phyloP scores from a whole-genome alignment of 495 filamentous ascomycete species.

The Pseudevernia furfuracea region DNA sequence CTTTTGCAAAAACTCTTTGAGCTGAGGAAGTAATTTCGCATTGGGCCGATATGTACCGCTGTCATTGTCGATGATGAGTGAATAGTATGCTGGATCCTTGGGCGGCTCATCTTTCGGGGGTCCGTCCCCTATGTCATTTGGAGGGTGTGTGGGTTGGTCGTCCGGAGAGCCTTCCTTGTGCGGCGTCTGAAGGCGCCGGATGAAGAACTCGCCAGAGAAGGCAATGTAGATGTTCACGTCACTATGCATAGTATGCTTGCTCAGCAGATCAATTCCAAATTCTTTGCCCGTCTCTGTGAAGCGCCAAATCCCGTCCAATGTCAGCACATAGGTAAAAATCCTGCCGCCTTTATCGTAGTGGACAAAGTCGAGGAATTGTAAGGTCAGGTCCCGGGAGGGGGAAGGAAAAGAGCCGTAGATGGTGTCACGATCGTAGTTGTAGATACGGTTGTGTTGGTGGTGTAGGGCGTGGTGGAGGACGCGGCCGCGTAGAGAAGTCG shows the following conservation, averaged over 20 bases:
- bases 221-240: constrained; percentile 85
- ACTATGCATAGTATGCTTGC: constrained; percentile 93
- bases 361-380: constrained; percentile 76
- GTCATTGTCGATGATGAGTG: constrained; percentile 91
- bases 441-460: constrained; percentile 80
- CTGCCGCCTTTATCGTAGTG: constrained; percentile 78
- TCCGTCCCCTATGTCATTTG: constrained; percentile 35
- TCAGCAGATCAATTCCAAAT: constrained; percentile 84
- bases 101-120: constrained; percentile 34
- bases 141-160: constrained; percentile 28
- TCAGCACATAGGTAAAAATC: constrained; percentile 88
- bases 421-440: constrained; percentile 74
- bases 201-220: constrained; percentile 87
- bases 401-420: constrained; percentile 54
- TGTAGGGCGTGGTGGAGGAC: constrained; percentile 78
- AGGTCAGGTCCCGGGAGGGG: constrained; percentile 54
- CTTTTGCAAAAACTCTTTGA: constrained; percentile 57
- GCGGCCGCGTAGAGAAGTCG: constrained; percentile 63
- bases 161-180: constrained; percentile 27
- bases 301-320: constrained; percentile 72
- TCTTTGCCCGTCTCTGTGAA: constrained; percentile 95
- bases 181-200: constrained; percentile 55
- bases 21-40: constrained; percentile 57
- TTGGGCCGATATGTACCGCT: constrained; percentile 88
- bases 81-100: constrained; percentile 62